A percentile compares a stretch with the other conserved stretches of the same genome.
Conservation (phyloP, 2,329 filamentous ascomycete species). For the Cercospora berteroae region DNA sequence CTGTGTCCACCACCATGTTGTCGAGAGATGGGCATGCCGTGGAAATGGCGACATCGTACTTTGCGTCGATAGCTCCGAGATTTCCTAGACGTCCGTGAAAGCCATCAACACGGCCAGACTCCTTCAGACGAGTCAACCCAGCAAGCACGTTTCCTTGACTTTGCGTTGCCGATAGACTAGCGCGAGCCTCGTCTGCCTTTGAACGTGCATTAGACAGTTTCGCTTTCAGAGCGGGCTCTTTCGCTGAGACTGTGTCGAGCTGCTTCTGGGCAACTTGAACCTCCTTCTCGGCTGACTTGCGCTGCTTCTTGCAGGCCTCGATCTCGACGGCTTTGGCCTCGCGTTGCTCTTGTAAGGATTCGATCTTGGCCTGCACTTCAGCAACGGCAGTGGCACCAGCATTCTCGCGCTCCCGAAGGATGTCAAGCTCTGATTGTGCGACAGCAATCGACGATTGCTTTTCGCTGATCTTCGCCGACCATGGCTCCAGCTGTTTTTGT, state of each 20-base stretch:
- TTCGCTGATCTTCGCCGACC: slow-evolving; percentile 95
- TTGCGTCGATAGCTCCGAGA: slow-evolving; percentile 85
- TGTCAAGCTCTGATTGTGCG: slow-evolving; percentile 89
- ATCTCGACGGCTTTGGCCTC: slow-evolving; percentile 70
- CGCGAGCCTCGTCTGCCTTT: slow-evolving; percentile 92
- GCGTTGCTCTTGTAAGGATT: slow-evolving; percentile 68
- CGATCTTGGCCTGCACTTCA: slow-evolving; percentile 78
- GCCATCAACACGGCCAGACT: slow-evolving; percentile 93
- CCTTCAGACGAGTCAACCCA: slow-evolving; percentile 89
- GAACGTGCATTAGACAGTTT: slow-evolving; percentile 87
- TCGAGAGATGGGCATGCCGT: slow-evolving; percentile 89
- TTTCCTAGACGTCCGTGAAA: slow-evolving; percentile 96
- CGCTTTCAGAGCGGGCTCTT: slow-evolving; percentile 77
- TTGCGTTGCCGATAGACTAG: slow-evolving; percentile 83
- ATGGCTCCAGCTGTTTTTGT: slow-evolving; percentile 92
- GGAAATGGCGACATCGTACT: slow-evolving; percentile 97
- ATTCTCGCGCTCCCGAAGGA: slow-evolving; percentile 84
- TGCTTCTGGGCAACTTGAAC: slow-evolving; percentile 69
- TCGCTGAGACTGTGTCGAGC: slow-evolving; percentile 66
- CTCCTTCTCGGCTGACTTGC: slow-evolving; percentile 70
- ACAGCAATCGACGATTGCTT: slow-evolving; percentile 93
- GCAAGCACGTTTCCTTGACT: slow-evolving; percentile 81
- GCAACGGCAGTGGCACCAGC: slow-evolving; percentile 80
- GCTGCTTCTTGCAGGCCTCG: slow-evolving; percentile 71
- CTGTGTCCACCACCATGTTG: slow-evolving; percentile 94